Percentiles rank a stretch among this genome's conserved stretches.
phyloP scores from a whole-genome alignment of 192 early-diverging fungal genomes.

The Coemansia sp. region DNA sequence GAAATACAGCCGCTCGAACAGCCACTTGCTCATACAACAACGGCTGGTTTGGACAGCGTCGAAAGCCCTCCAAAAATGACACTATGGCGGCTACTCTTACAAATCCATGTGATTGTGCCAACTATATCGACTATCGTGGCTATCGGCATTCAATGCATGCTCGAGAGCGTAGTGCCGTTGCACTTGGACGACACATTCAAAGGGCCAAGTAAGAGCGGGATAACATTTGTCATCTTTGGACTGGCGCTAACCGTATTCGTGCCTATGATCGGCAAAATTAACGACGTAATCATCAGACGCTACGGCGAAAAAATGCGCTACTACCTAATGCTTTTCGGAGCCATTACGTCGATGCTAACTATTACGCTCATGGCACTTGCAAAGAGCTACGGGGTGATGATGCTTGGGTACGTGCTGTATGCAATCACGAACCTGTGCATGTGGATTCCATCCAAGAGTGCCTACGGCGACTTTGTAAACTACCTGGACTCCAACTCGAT shows the following conservation, averaged over 20 bases:
- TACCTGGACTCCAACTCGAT: conserved; percentile 21
- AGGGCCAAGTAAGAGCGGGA: conserved; percentile 13
- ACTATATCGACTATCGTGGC: conserved; percentile 18
- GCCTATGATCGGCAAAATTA: conserved; percentile 21
- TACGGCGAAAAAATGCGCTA: conserved; percentile 30
- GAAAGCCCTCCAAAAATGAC: neutral
- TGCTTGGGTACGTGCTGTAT: conserved; percentile 36
- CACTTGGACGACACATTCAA: conserved; percentile 25
- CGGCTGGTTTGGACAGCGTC: no score
- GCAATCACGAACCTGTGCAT: conserved; percentile 26
- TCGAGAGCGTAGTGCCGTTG: conserved; percentile 33
- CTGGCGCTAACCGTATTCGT: conserved; percentile 23
- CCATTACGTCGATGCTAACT: conserved; percentile 8
- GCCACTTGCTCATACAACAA: no score
- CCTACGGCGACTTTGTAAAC: conserved; percentile 42
- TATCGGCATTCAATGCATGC: conserved; percentile 38
- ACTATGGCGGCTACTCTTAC: conserved; percentile 12
- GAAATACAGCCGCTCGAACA: no score
- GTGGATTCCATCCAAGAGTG: conserved; percentile 39
- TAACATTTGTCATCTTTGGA: conserved; percentile 36
- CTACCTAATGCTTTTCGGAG: conserved; percentile 26
- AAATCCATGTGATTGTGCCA: conserved; percentile 27
- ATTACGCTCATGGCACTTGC: neutral
- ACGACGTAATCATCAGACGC: conserved; percentile 20
- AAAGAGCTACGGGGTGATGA: conserved; percentile 25